Conservation (phyloP, 179 eudicot genomes). For the Beta macrorhiza region DNA sequence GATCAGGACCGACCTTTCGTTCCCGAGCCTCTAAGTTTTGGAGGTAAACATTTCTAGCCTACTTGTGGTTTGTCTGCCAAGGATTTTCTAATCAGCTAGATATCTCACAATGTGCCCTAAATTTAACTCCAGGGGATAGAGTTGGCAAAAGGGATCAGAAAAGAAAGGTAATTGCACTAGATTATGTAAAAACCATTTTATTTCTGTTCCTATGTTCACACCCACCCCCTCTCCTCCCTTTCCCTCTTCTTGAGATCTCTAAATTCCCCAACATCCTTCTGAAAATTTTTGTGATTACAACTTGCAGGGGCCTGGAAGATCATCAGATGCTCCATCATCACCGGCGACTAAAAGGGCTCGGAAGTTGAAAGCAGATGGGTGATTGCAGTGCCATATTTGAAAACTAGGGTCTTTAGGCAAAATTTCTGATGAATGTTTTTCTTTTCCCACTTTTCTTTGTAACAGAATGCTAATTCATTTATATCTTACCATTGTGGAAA, state of each 20-base stretch:
- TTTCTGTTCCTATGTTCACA: background rate
- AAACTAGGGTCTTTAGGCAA: background rate
- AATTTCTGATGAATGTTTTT: background rate
- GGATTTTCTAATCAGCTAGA: background rate
- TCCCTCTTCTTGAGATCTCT: background rate
- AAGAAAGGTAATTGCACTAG: constrained; percentile 57
- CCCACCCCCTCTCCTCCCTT: too few species aligned
- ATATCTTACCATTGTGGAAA: background rate
- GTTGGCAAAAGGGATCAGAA: constrained; percentile 84
- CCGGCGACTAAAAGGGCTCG: constrained; percentile 89
- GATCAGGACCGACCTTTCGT: constrained; percentile 74
- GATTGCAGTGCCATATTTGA: constrained; percentile 1
- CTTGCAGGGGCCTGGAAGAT: constrained; percentile 69
- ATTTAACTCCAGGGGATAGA: constrained; percentile 63
- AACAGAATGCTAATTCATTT: background rate
- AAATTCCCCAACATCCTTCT: background rate
- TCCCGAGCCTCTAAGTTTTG: constrained; percentile 65
- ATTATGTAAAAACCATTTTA: background rate
- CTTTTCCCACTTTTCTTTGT: background rate
- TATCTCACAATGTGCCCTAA: constrained; percentile 11
- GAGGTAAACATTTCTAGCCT: constrained; percentile 54
- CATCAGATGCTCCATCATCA: constrained; percentile 69
- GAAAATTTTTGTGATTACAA: constrained; percentile 14
- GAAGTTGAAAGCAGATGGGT: constrained; percentile 72
- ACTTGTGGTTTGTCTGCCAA: background rate